A percentile compares a stretch with the other conserved stretches of the same genome.
Conservation (phyloP, 139 green algal genomes). For the Ettlia oleoabundans region DNA sequence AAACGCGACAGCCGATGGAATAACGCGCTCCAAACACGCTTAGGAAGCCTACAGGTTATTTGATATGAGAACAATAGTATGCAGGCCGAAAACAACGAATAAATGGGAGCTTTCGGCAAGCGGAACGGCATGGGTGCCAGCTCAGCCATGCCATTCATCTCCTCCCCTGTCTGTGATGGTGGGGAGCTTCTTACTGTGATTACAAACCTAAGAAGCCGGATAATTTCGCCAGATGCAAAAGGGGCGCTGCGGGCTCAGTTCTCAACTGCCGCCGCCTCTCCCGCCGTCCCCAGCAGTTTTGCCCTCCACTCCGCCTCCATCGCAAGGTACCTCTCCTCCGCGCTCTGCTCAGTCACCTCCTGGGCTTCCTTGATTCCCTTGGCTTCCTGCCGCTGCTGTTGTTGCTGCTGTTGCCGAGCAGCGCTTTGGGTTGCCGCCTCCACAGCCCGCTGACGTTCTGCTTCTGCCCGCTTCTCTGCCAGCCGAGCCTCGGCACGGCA, state of each 20-base stretch:
- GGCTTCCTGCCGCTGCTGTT: not conserved
- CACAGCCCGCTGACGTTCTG: not conserved
- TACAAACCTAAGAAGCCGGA: no score
- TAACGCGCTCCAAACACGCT: no score
- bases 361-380: not conserved
- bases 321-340: slow-evolving; percentile 10
- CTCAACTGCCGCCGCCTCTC: not conserved
- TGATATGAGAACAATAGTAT: no score
- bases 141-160: not conserved
- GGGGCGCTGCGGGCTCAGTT: no score
- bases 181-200: no score
- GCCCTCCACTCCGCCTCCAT: slow-evolving; percentile 3
- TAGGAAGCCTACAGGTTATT: no score
- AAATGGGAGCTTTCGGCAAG: no score
- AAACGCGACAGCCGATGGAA: no score
- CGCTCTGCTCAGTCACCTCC: not conserved
- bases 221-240: no score
- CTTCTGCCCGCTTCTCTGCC: not conserved
- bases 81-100: no score
- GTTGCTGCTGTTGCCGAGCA: not conserved
- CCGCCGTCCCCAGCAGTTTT: not conserved
- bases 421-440: not conserved
- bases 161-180: no score
- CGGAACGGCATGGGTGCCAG: no score
- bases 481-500: not conserved